Evolutionary conservation across 208 protist species (phyloP), one percentile per base, ranked within the genome.

Genomic region (Porcisia hertigi): DNA sequence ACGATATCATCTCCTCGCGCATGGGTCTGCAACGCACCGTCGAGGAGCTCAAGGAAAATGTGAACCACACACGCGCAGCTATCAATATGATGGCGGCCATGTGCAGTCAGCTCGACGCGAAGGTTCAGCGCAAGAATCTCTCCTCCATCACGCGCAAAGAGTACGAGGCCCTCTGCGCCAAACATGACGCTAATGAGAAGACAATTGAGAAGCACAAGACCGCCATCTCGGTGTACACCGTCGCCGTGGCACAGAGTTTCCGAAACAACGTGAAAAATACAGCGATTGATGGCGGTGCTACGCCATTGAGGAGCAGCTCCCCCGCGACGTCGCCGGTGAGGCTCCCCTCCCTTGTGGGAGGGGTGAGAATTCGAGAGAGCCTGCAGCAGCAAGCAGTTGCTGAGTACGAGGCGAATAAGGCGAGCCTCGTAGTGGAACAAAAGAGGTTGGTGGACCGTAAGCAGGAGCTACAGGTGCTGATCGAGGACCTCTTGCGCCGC

Each of bases 1-100:
- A 88, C 49, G 92, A 97, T 34, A 85, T 81, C 36, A 86, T 94
- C 59, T 97, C 95, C 79, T 84, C 73, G 71, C 89, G 80, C 66
- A 79, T 81, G 12, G 73, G 69, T 16, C 74, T 93, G 54, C 79
- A 92, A 45, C 72, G 71, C 52, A 85, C 88, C n/a, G 55, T 88
- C 18, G 57, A 72, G 3, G 76, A 91, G 60, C 53, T 93, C 47
- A 67, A 71, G 25, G 69, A 52, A 20, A 84, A 79, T 45, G 76
- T 94, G 49, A 65, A 78, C 4, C 60, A 73, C 54, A 88, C 77
- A 9, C 62, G 71, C 16, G 72, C 69, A 43, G 78, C 83, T 25
- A 83, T 54, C 5, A 39, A 77, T 18, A 52, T 82, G 57, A 82
- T 94, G 71, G 45, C 72, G 59, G 30, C 74, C 5, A 80, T 78